These are phyloP conservation scores for Cladophialophora yegresii DNA, from an alignment of 2,329 filamentous ascomycete genomes.

Conservation along the genomic window DNA sequence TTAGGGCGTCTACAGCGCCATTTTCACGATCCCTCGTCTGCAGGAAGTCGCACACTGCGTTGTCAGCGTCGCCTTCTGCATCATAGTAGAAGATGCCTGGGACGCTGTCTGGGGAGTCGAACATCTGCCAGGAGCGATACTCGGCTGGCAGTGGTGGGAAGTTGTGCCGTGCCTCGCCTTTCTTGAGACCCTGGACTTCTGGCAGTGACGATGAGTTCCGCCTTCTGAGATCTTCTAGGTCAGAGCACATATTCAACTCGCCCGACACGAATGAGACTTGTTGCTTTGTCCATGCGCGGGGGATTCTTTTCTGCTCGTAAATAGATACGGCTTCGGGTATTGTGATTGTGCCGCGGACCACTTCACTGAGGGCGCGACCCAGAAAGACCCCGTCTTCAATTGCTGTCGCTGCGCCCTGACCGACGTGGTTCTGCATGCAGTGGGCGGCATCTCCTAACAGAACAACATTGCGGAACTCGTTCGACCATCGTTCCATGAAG, in stretches of 20 bases:
- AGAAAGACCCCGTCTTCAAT: slow-evolving; percentile 51
- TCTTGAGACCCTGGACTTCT: slow-evolving; percentile 2
- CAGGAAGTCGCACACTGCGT: slow-evolving; percentile 24
- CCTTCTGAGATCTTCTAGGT: slow-evolving; percentile 7
- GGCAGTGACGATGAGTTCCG: slow-evolving; percentile 9
- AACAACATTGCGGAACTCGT: slow-evolving; percentile 45
- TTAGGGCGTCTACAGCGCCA: slow-evolving; percentile 18
- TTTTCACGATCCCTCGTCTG: slow-evolving; percentile 11
- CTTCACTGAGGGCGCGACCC: slow-evolving; percentile 42
- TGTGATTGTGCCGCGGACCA: slow-evolving; percentile 40
- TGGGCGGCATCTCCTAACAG: slow-evolving; percentile 41
- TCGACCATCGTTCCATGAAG: slow-evolving; percentile 46
- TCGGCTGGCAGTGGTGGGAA: slow-evolving; percentile 12
- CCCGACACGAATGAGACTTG: slow-evolving; percentile 39
- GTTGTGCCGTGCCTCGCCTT: background rate
- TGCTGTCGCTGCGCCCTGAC: slow-evolving; percentile 46
- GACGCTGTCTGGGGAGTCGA: slow-evolving; percentile 16
- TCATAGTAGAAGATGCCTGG: slow-evolving; percentile 27
- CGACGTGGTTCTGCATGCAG: slow-evolving; percentile 47
- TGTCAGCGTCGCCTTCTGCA: slow-evolving; percentile 28
- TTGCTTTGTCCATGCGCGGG: slow-evolving; percentile 47
- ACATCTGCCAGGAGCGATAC: slow-evolving; percentile 27
- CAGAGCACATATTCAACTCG: slow-evolving; percentile 22
- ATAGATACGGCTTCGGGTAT: slow-evolving; percentile 42
- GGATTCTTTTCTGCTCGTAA: slow-evolving; percentile 47